Conservation (phyloP, 208 protist species). For the Blastocrithidia nonstop region DNA sequence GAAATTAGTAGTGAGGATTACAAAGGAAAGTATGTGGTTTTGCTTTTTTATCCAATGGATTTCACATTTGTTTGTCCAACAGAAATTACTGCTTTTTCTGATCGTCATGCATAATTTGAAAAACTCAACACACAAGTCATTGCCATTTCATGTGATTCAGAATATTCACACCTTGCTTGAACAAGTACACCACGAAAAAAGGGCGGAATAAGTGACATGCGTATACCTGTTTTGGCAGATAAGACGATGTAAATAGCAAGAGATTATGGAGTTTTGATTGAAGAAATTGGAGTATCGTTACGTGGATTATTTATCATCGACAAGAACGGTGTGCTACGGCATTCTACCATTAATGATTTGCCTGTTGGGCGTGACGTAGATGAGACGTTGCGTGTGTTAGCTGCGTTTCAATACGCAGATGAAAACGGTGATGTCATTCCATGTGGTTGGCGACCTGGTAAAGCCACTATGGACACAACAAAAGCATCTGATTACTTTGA, state of each 20-base stretch:
- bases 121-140: conserved; percentile 83
- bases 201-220: conserved; percentile 93
- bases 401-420: conserved; percentile 93
- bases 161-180: conserved; percentile 94
- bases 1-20: conserved; percentile 83
- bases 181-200: conserved; percentile 88
- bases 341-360: conserved; percentile 91
- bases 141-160: conserved; percentile 85
- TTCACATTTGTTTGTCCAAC: conserved; percentile 97
- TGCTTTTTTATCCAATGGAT: conserved; percentile 94
- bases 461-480: conserved; percentile 81
- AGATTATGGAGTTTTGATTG: conserved; percentile 92
- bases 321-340: conserved; percentile 82
- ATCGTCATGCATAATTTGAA: conserved; percentile 84
- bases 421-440: conserved; percentile 91
- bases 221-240: conserved; percentile 94
- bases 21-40: conserved; percentile 88
- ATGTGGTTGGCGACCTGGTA: conserved; percentile 89
- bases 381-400: conserved; percentile 91
- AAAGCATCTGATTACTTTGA: conserved; percentile 89
- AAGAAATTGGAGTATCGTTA: conserved; percentile 64
- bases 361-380: conserved; percentile 92
- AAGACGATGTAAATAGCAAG: conserved; percentile 85
- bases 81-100: conserved; percentile 92
- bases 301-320: conserved; percentile 95